These are phyloP conservation scores for Xanthoceras sorbifolium DNA, from an alignment of 345 rosid species.

Conservation along the genomic window DNA sequence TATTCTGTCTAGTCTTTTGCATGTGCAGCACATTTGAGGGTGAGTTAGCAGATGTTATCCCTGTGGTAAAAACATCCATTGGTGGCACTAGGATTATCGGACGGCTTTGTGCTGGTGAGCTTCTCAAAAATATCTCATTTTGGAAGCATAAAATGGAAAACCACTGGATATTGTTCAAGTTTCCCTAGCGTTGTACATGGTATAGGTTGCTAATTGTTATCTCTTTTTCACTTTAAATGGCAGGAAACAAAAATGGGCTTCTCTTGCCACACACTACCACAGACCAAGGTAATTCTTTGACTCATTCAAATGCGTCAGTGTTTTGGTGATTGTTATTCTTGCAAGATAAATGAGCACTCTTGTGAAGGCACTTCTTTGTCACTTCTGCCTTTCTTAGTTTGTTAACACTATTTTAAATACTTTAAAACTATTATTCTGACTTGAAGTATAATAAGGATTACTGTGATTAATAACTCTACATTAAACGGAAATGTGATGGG, in stretches of 20 bases:
- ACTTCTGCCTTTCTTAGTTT: not conserved
- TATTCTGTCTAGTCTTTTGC: slow-evolving; percentile 11
- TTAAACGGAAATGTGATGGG: not conserved
- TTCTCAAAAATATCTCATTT: not conserved
- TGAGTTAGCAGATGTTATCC: slow-evolving; percentile 80
- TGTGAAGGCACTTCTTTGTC: not conserved
- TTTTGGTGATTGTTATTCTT: not conserved
- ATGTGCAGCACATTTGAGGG: slow-evolving; percentile 68
- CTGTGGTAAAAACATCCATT: slow-evolving; percentile 88
- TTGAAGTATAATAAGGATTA: not conserved
- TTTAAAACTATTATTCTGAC: not conserved
- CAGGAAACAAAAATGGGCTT: slow-evolving; percentile 95
- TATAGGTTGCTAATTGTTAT: not conserved
- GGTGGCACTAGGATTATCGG: slow-evolving; percentile 85
- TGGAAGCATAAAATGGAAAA: not conserved
- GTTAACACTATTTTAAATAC: not conserved
- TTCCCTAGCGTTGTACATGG: not conserved
- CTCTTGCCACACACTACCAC: slow-evolving; percentile 93
- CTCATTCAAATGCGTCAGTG: not conserved
- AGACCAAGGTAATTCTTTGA: slow-evolving; percentile 76
- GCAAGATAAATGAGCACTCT: not conserved
- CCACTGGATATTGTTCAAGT: not conserved
- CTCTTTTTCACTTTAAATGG: slow-evolving; percentile 7
- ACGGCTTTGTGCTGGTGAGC: slow-evolving; percentile 80
- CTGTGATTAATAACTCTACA: not conserved